Percentiles rank a stretch among this genome's conserved stretches.
Evolutionary conservation across 2,329 filamentous ascomycete genomes (phyloP).

Genomic region (Parastagonospora avenae): DNA sequence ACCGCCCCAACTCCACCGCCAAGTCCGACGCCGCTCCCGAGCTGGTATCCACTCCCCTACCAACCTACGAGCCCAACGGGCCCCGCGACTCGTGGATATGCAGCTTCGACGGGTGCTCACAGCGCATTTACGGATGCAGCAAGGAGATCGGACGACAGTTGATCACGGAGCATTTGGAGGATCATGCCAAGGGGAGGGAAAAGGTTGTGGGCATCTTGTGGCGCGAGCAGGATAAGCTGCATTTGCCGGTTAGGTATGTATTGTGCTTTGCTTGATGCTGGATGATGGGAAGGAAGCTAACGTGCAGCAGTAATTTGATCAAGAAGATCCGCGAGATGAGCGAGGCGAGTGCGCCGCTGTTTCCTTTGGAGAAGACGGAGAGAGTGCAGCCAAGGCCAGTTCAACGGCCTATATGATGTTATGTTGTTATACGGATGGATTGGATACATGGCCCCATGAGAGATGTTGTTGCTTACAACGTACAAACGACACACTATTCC

Average conservation of each 20-base stretch:
- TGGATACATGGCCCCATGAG: no score
- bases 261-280: not conserved
- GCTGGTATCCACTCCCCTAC: slow-evolving; percentile 38
- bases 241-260: slow-evolving; percentile 49
- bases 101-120: slow-evolving; percentile 66
- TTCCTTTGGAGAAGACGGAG: slow-evolving; percentile 13
- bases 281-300: slow-evolving; percentile 9
- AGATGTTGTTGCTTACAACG: no score
- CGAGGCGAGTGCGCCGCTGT: slow-evolving; percentile 36
- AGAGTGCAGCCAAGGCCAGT: slow-evolving; percentile 11
- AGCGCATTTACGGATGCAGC: slow-evolving; percentile 67
- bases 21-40: slow-evolving; percentile 21
- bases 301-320: slow-evolving; percentile 47
- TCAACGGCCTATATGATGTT: slow-evolving; percentile 11
- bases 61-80: slow-evolving; percentile 51
- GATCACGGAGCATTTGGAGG: slow-evolving; percentile 65
- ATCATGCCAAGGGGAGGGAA: slow-evolving; percentile 64
- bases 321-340: slow-evolving; percentile 53
- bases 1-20: slow-evolving; percentile 12
- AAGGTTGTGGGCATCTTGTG: slow-evolving; percentile 59
- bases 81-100: slow-evolving; percentile 71
- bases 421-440: no score
- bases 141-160: slow-evolving; percentile 59
- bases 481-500: no score
- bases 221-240: slow-evolving; percentile 54